Evolutionary conservation across 1,139 yeast genomes (phyloP).

Genomic region (Yamadazyma blattariae): DNA sequence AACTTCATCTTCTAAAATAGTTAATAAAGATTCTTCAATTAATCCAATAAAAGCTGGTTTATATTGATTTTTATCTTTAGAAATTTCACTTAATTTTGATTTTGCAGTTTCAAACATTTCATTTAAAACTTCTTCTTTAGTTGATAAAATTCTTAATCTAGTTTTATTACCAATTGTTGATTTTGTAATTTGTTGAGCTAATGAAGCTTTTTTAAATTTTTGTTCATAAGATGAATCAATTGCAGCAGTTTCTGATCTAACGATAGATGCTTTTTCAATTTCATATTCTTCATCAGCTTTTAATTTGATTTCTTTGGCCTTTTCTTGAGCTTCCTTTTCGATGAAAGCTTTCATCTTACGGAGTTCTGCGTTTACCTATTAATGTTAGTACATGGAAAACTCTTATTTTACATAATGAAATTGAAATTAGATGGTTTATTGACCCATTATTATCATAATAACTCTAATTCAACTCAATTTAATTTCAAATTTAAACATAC

Average conservation of each 20-base stretch:
- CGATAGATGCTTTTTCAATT: conserved; percentile 93
- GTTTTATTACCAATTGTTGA: conserved; percentile 95
- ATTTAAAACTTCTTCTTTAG: conserved; percentile 79
- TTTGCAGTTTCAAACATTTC: conserved; percentile 73
- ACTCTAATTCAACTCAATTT: too few relatives aligned
- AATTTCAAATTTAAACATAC: too few relatives aligned
- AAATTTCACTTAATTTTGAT: conserved; percentile 53
- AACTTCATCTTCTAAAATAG: conserved; percentile 70
- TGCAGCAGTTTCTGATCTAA: conserved; percentile 85
- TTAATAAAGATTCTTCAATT: conserved; percentile 77
- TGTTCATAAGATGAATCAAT: conserved; percentile 80
- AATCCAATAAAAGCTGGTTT: conserved; percentile 69
- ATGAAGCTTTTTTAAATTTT: conserved; percentile 84
- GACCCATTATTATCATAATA: too few relatives aligned
- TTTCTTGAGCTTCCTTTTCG: conserved; percentile 98
- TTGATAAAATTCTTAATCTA: conserved; percentile 82
- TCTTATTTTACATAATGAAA: too few relatives aligned
- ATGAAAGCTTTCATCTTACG: conserved; percentile 98
- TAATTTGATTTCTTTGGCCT: conserved; percentile 91
- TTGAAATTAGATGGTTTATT: too few relatives aligned
- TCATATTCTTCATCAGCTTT: conserved; percentile 99
- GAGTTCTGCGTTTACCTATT: conserved; percentile 88
- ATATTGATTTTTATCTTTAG: conserved; percentile 52
- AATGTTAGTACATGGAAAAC: conserved; percentile 7
- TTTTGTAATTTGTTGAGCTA: conserved; percentile 93